Conservation (phyloP, 2,329 filamentous ascomycete genomes). For the Dothistroma pini region DNA sequence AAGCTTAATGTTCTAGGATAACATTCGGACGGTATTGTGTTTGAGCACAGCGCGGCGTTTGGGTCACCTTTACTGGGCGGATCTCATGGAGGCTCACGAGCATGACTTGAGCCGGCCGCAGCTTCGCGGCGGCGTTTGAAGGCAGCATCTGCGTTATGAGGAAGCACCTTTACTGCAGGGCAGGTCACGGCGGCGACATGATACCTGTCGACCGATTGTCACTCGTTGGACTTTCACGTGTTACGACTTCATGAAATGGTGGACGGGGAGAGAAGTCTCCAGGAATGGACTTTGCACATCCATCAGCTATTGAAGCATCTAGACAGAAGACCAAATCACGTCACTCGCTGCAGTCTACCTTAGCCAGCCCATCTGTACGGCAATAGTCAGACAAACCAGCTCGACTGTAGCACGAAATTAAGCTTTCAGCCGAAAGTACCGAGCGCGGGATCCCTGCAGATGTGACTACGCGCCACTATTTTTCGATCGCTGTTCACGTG, state of each 20-base stretch:
- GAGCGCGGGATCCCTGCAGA: background rate
- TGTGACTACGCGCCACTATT: background rate
- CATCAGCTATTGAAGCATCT: conserved; percentile 1
- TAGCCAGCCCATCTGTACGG: background rate
- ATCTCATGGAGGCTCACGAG: conserved; percentile 2
- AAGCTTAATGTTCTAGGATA: conserved; percentile 29
- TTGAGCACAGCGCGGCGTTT: conserved; percentile 19
- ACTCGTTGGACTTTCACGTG: conserved; percentile 8
- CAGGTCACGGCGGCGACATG: background rate
- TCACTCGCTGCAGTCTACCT: conserved; percentile 17
- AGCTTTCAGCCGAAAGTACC: background rate
- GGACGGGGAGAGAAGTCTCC: background rate
- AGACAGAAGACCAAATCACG: conserved; percentile 31
- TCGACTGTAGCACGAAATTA: background rate
- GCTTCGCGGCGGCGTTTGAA: background rate
- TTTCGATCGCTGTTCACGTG: background rate
- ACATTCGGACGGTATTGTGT: conserved; percentile 10
- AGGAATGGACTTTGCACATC: background rate
- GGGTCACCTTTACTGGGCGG: conserved; percentile 3
- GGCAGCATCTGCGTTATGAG: background rate
- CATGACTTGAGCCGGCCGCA: conserved; percentile 4
- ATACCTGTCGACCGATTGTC: conserved; percentile 1
- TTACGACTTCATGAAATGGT: background rate
- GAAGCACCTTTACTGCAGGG: background rate
- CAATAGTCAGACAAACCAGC: background rate